Percentiles rank a stretch among this genome's conserved stretches.
These are phyloP conservation scores for Xylogone sp. DNA, from an alignment of 2,329 filamentous ascomycete genomes.

Conservation along the genomic window DNA sequence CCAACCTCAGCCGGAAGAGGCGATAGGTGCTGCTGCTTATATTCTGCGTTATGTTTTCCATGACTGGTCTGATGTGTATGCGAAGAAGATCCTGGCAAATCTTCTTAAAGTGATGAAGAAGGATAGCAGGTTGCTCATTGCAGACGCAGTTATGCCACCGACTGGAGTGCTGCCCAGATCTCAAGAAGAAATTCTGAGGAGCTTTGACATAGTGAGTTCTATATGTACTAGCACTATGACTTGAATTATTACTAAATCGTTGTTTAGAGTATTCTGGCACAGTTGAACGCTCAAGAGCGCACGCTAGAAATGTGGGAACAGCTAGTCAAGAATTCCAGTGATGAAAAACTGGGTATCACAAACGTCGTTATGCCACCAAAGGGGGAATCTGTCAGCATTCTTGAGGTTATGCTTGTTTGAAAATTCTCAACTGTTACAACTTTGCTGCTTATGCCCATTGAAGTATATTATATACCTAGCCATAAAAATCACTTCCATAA, in stretches of 20 bases:
- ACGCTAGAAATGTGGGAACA: not conserved
- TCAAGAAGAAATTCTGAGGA: not conserved
- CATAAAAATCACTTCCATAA: too few relatives aligned
- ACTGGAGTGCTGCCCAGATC: not conserved
- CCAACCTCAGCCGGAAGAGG: constrained; percentile 29
- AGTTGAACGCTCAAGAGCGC: not conserved
- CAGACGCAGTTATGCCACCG: not conserved
- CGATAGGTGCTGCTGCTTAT: not conserved
- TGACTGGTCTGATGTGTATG: constrained; percentile 1
- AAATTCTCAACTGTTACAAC: too few relatives aligned
- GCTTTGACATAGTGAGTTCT: not conserved
- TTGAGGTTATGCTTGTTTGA: too few relatives aligned
- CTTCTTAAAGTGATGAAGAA: not conserved
- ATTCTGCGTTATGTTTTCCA: not conserved
- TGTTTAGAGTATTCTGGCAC: constrained; percentile 1
- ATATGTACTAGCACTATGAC: not conserved
- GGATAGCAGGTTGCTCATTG: not conserved
- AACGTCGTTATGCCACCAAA: not conserved
- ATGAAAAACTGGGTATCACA: not conserved
- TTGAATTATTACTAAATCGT: not conserved
- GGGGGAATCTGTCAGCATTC: not conserved
- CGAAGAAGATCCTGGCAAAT: not conserved
- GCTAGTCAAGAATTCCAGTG: not conserved
- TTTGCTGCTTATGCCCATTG: too few relatives aligned
- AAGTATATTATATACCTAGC: too few relatives aligned